Base-by-base conservation (phyloP, 2,329 filamentous ascomycete genomes). In the Xylariales sp. region DNA sequence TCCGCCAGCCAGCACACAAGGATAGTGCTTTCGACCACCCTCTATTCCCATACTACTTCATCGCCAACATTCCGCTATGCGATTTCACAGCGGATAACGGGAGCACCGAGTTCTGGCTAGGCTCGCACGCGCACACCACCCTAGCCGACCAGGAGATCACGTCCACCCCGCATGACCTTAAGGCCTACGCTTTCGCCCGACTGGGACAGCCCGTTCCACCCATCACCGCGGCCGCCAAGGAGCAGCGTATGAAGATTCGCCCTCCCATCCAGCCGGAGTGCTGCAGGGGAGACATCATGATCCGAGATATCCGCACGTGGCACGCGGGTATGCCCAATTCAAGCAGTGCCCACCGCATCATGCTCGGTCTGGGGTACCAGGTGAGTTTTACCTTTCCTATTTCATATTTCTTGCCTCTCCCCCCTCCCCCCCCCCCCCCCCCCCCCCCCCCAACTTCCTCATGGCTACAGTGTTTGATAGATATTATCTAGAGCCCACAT, bases 31-130 rank as follows among this genome's bases (percentile, higher is more conserved):
- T 59, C 45, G 51, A 42, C 33, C 61, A 65, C 44, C 62, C 61
- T 13, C 48, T 51, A 34, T 54, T 40, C 32, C 62, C 61, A 2
- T 64, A 62, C 50, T 62, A 53, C 48, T 53, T 62, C 27, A 62
- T 65, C 40, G 60, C 61, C 45, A 66, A 65, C 42, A 46, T 63
- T 7, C 59, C 61, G 4, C 53, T 65, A n/a, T 56, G 52, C 42
- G 45, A 57, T 40, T 63, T 65, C 49, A 53, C 44, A 29, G 34
- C 42, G 3, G 51, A 42, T 16, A 65, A 58, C 37, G 62, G 62
- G 18, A 48, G 59, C 2, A 65, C 62, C 4, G 62, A 65, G 45
- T 65, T 65, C 47, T 65, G 60, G 61, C 57, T 65, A 6, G 62
- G 62, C 4, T 58, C 59, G n/a, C 59, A 64, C 43, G 54, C 53